phyloP scores from a whole-genome alignment of 1,284 basidiomycete species.

The Leccinum colubrinum region DNA sequence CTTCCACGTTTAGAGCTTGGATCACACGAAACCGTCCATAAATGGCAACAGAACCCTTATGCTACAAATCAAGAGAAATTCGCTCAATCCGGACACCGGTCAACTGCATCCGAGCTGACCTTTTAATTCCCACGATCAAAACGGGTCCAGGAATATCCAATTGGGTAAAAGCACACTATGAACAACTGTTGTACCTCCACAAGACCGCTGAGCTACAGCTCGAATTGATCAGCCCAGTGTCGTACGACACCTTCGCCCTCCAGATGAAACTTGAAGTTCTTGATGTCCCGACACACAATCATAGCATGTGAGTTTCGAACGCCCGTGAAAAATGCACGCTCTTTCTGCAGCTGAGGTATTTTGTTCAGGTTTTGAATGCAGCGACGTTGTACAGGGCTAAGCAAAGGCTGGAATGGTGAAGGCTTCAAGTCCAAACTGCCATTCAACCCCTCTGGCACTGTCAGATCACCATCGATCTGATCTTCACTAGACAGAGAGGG shows the following conservation, averaged over 20 bases:
- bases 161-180: background rate
- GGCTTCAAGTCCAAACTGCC: constrained; percentile 10
- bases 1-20: too few relatives aligned
- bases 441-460: constrained; percentile 6
- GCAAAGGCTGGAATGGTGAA: constrained; percentile 40
- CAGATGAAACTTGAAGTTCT: constrained; percentile 54
- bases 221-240: constrained; percentile 72
- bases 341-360: constrained; percentile 65
- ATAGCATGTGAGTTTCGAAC: constrained; percentile 65
- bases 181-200: background rate
- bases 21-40: too few relatives aligned
- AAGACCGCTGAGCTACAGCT: constrained; percentile 27
- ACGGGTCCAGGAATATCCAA: background rate
- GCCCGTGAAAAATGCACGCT: constrained; percentile 57
- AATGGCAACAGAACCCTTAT: too few relatives aligned
- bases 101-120: too few relatives aligned
- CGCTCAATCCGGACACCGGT: too few relatives aligned
- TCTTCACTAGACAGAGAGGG: constrained; percentile 1
- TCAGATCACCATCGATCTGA: background rate
- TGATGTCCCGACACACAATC: constrained; percentile 65
- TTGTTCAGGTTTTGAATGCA: constrained; percentile 52
- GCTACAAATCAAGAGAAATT: too few relatives aligned
- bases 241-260: constrained; percentile 60
- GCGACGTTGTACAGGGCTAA: constrained; percentile 57
- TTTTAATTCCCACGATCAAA: too few relatives aligned